Evolutionary conservation across 768 basidiomycete species (phyloP).

Genomic region (Infundibulicybe gibba): DNA sequence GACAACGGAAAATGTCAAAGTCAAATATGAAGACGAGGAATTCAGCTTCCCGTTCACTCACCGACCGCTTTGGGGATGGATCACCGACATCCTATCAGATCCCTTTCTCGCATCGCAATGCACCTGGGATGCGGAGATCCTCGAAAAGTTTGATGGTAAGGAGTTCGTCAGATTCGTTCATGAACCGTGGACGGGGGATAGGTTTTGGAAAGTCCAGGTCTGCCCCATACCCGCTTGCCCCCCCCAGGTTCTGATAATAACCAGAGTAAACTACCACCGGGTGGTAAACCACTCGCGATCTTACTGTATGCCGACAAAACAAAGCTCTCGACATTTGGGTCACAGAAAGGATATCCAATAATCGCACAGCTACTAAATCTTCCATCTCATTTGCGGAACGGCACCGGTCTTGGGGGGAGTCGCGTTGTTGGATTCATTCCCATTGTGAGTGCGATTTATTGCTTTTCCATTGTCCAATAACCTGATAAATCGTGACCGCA

Average conservation of each 20-base stretch:
- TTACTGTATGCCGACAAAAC: slow-evolving; percentile 40
- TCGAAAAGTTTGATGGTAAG: slow-evolving; percentile 22
- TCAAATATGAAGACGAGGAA: slow-evolving; percentile 10
- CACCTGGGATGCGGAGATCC: slow-evolving; percentile 25
- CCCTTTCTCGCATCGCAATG: slow-evolving; percentile 15
- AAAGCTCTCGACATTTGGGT: slow-evolving; percentile 32
- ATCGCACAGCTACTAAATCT: slow-evolving; percentile 28
- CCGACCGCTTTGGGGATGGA: slow-evolving; percentile 22
- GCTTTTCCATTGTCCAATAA: background rate
- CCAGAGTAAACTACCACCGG: background rate
- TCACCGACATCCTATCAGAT: slow-evolving; percentile 20
- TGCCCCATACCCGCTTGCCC: too few species aligned
- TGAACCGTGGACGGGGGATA: background rate
- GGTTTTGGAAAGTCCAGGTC: background rate
- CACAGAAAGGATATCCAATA: slow-evolving; percentile 32
- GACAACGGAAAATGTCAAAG: too few species aligned
- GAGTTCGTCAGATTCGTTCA: slow-evolving; percentile 11
- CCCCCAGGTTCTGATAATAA: too few species aligned
- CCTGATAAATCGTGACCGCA: slow-evolving; percentile 1
- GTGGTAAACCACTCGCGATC: slow-evolving; percentile 21
- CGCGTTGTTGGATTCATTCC: slow-evolving; percentile 34
- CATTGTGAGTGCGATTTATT: slow-evolving; percentile 20
- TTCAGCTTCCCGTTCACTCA: slow-evolving; percentile 14
- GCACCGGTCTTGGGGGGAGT: slow-evolving; percentile 26
- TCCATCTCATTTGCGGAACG: slow-evolving; percentile 25